Percentiles rank a stretch among this genome's conserved stretches.
Evolutionary conservation across 164 flowering plant species (phyloP).

Genomic region (Vitis riparia): DNA sequence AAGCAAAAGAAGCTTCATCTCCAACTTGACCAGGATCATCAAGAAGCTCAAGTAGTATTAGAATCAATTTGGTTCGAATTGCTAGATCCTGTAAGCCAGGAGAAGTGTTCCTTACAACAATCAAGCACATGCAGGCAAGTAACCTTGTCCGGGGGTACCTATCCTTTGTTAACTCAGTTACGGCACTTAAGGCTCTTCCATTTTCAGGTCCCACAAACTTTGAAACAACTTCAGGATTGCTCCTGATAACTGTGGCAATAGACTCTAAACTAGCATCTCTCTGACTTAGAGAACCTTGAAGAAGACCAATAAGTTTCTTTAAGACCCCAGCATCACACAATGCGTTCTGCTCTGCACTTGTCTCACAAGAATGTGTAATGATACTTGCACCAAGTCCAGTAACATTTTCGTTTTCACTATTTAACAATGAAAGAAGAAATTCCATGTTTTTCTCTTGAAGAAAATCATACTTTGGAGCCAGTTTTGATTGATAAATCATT

Average conservation of each 20-base stretch:
- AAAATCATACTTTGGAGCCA: conserved; percentile 84
- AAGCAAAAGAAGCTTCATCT: conserved; percentile 84
- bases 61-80: conserved; percentile 55
- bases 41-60: conserved; percentile 75
- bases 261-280: conserved; percentile 89
- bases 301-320: conserved; percentile 57
- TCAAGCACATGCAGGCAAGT: conserved; percentile 76
- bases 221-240: conserved; percentile 57
- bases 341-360: conserved; percentile 64
- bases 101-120: conserved; percentile 53
- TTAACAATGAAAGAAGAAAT: conserved; percentile 67
- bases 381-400: conserved; percentile 87
- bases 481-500: conserved; percentile 86
- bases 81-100: conserved; percentile 58
- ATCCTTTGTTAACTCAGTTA: conserved; percentile 67
- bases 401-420: conserved; percentile 79
- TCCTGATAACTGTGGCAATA: conserved; percentile 58
- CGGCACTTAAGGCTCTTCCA: conserved; percentile 55
- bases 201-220: conserved; percentile 48
- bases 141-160: conserved; percentile 73
- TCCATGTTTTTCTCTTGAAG: conserved; percentile 52
- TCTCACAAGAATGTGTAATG: conserved; percentile 81
- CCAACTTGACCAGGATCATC: conserved; percentile 88
- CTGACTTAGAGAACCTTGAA: conserved; percentile 70
- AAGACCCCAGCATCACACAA: conserved; percentile 71